These are phyloP conservation scores for Phaeolepiota aurea DNA, from an alignment of 768 basidiomycete genomes.

Conservation along the genomic window DNA sequence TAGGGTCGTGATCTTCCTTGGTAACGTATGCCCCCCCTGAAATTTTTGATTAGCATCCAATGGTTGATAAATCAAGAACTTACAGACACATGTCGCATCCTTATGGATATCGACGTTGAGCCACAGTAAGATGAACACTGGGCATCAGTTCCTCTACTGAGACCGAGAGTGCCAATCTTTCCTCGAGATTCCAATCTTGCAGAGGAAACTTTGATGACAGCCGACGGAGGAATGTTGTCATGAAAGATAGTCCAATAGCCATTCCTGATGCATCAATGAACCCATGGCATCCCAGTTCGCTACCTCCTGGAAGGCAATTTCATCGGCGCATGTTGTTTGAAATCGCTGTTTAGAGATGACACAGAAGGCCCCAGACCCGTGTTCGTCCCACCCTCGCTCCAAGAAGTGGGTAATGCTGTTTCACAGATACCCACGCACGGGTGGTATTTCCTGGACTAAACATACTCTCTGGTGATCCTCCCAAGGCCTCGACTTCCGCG, in stretches of 20 bases:
- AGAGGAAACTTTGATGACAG: slow-evolving; percentile 14
- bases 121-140: slow-evolving; percentile 17
- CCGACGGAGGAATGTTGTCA: slow-evolving; percentile 36
- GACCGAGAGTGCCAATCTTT: slow-evolving; percentile 31
- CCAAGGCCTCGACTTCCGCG: slow-evolving; percentile 17
- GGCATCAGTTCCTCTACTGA: slow-evolving; percentile 30
- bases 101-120: slow-evolving; percentile 37
- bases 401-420: slow-evolving; percentile 41
- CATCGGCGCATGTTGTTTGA: slow-evolving; percentile 30
- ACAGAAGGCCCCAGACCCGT: slow-evolving; percentile 23
- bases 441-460: neutral
- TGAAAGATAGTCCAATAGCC: slow-evolving; percentile 30
- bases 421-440: slow-evolving; percentile 37
- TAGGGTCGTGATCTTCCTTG: slow-evolving; percentile 26
- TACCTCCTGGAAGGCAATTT: slow-evolving; percentile 20
- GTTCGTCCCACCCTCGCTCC: slow-evolving; percentile 29
- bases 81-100: too few relatives aligned
- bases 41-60: too few relatives aligned
- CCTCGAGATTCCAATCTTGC: slow-evolving; percentile 19
- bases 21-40: slow-evolving; percentile 55
- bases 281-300: slow-evolving; percentile 26
- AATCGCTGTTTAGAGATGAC: slow-evolving; percentile 26
- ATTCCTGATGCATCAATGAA: slow-evolving; percentile 41
- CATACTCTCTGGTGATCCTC: too few relatives aligned
- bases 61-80: too few relatives aligned